A percentile compares a stretch with the other conserved stretches of the same genome.
Evolutionary conservation across 1,284 basidiomycete genomes (phyloP).

Genomic region (Ustilago xerochloae): DNA sequence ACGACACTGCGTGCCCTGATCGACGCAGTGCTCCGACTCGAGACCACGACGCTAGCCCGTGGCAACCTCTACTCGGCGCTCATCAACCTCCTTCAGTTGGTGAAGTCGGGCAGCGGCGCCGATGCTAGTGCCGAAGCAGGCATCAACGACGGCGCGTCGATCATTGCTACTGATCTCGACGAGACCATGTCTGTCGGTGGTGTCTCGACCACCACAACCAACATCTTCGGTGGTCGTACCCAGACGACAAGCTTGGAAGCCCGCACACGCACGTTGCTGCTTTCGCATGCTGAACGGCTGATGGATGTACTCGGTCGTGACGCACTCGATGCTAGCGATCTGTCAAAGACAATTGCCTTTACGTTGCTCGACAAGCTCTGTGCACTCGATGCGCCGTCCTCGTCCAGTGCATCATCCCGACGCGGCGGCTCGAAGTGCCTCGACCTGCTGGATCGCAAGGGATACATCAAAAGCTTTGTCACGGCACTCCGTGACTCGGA

Average conservation of each 20-base stretch:
- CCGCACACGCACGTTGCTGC: constrained; percentile 74
- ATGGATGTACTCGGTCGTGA: constrained; percentile 84
- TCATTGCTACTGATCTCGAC: constrained; percentile 45
- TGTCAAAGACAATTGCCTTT: constrained; percentile 95
- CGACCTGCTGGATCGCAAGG: constrained; percentile 78
- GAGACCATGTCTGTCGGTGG: constrained; percentile 51
- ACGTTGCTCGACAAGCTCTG: constrained; percentile 83
- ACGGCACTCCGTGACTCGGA: constrained; percentile 86
- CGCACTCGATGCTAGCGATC: constrained; percentile 91
- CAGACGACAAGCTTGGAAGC: constrained; percentile 71
- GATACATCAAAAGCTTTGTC: constrained; percentile 85
- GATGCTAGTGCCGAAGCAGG: constrained; percentile 39
- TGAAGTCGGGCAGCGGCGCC: constrained; percentile 23
- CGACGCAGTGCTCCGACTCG: constrained; percentile 80
- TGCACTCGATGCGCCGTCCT: constrained; percentile 53
- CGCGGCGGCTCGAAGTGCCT: constrained; percentile 71
- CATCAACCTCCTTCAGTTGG: constrained; percentile 85
- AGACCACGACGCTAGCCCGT: constrained; percentile 87
- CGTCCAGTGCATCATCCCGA: constrained; percentile 39
- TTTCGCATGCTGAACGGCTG: constrained; percentile 76
- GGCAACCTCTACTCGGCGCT: constrained; percentile 94
- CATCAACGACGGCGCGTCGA: constrained; percentile 51
- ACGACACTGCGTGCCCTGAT: constrained; percentile 80
- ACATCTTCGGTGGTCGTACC: constrained; percentile 33
- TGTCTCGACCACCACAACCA: constrained; percentile 35